Evolutionary conservation across 2,329 filamentous ascomycete species (phyloP).

Genomic region (Pyrenochaeta sp.): DNA sequence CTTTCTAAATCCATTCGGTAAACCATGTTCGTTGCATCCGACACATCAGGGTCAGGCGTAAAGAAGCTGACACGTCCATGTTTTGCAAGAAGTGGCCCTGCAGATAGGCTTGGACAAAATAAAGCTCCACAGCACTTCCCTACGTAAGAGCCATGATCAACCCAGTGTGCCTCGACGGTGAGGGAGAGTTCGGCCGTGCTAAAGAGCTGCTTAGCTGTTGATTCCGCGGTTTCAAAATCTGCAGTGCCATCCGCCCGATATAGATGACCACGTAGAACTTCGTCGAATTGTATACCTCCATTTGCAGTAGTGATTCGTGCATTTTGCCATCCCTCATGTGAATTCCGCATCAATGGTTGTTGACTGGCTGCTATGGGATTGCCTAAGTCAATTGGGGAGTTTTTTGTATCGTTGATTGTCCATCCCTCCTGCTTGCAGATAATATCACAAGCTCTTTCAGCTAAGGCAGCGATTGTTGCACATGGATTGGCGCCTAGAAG

Average conservation of each 20-base stretch:
- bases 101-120: constrained; percentile 53
- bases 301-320: too few relatives aligned
- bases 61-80: constrained; percentile 67
- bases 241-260: constrained; percentile 55
- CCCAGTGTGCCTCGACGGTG: constrained; percentile 16
- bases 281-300: constrained; percentile 58
- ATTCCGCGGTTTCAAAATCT: constrained; percentile 58
- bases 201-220: constrained; percentile 8
- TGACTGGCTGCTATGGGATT: too few relatives aligned
- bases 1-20: constrained; percentile 70
- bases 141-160: constrained; percentile 40
- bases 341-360: too few relatives aligned
- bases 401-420: constrained; percentile 51
- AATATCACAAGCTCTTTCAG: constrained; percentile 66
- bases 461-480: constrained; percentile 73
- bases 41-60: constrained; percentile 58
- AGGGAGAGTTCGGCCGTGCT: constrained; percentile 23
- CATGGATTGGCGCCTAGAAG: constrained; percentile 66
- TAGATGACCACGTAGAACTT: constrained; percentile 70
- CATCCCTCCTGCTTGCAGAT: constrained; percentile 43
- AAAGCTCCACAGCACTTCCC: constrained; percentile 57
- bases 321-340: too few relatives aligned
- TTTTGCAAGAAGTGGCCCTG: constrained; percentile 65
- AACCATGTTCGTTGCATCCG: constrained; percentile 65
- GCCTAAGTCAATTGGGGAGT: too few relatives aligned